Conservation (phyloP, 371 early-diverging fungal genomes). For the Blakeslea trispora region DNA sequence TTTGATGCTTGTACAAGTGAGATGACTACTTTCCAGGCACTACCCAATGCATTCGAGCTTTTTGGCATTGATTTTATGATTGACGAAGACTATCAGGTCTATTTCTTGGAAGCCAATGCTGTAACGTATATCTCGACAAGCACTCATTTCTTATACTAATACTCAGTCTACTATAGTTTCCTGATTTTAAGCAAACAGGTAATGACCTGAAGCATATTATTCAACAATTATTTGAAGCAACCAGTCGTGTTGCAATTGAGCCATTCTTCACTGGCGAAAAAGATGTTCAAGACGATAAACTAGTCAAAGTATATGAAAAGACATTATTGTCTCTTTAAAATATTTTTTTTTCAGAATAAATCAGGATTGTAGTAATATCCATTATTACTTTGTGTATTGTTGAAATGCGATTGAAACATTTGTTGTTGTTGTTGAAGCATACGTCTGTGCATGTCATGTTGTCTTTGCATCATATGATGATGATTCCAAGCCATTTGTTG, state of each 20-base stretch:
- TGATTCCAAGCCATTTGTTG: slow-evolving; percentile 7
- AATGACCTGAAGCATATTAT: slow-evolving; percentile 54
- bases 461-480: not conserved
- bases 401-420: not conserved
- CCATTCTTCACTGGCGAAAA: slow-evolving; percentile 40
- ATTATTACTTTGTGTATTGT: not conserved
- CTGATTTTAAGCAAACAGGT: slow-evolving; percentile 78
- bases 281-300: slow-evolving; percentile 18
- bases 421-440: slow-evolving; percentile 2
- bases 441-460: slow-evolving; percentile 5
- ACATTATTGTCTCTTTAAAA: slow-evolving; percentile 33
- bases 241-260: slow-evolving; percentile 46
- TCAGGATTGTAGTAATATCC: not conserved
- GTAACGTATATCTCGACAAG: slow-evolving; percentile 28
- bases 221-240: slow-evolving; percentile 63
- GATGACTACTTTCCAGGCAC: slow-evolving; percentile 68
- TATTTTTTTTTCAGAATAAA: slow-evolving; percentile 1
- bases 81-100: slow-evolving; percentile 54
- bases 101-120: slow-evolving; percentile 72
- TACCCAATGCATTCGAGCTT: slow-evolving; percentile 69
- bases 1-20: slow-evolving; percentile 66
- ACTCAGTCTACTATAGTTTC: slow-evolving; percentile 41
- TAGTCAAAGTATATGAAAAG: slow-evolving; percentile 45
- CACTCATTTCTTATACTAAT: too few relatives aligned
- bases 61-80: slow-evolving; percentile 76